Percentiles rank a stretch among this genome's conserved stretches.
These are phyloP conservation scores for Cornus florida DNA, from an alignment of 148 eudicot species.

Conservation along the genomic window DNA sequence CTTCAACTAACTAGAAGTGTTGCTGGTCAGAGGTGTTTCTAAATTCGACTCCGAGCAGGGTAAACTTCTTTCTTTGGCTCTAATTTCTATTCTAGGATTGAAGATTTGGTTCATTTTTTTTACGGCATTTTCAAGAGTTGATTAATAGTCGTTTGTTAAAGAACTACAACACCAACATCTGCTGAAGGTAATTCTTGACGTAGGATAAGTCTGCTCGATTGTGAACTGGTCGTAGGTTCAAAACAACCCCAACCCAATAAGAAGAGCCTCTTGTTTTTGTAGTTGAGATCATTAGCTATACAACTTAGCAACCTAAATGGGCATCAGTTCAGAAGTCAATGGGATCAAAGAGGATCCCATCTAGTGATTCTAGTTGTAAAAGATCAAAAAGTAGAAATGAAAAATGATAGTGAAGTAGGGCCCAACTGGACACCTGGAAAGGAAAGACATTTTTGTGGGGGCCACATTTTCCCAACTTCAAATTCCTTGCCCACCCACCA, in stretches of 20 bases:
- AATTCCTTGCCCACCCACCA: conserved; percentile 21
- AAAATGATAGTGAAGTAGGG: background rate
- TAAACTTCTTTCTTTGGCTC: background rate
- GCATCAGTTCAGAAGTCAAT: conserved; percentile 7
- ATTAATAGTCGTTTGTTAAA: too few relatives aligned
- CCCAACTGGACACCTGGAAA: conserved; percentile 19
- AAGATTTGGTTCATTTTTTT: background rate
- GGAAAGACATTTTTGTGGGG: background rate
- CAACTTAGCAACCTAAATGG: background rate
- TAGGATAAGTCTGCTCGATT: too few relatives aligned
- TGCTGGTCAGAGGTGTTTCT: background rate
- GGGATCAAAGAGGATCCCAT: conserved; percentile 16
- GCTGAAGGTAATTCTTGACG: background rate
- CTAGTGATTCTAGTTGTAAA: conserved; percentile 8
- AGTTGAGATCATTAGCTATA: too few relatives aligned
- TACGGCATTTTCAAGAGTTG: background rate
- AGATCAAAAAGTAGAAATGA: conserved; percentile 1
- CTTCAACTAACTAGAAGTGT: background rate
- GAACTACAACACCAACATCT: too few relatives aligned
- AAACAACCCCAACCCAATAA: too few relatives aligned
- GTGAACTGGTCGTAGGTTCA: too few relatives aligned
- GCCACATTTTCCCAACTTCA: conserved; percentile 1
- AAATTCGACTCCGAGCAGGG: background rate
- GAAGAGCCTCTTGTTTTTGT: background rate
- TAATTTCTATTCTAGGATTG: background rate